Percentiles rank a stretch among this genome's conserved stretches.
Conservation (phyloP, 441 rosid species). For the Omphalea diandra region DNA sequence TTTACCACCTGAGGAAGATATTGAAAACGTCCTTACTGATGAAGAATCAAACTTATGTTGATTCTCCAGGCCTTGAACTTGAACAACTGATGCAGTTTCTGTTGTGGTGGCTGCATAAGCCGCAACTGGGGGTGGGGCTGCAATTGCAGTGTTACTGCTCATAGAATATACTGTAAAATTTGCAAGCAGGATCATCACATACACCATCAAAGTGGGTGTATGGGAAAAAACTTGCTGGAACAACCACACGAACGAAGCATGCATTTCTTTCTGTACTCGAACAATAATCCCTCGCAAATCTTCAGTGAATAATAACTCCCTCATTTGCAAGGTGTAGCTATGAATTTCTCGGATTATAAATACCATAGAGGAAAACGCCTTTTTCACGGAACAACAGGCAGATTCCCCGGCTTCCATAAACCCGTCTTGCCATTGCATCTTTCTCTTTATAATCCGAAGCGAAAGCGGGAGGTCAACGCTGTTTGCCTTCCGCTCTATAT, state of each 20-base stretch:
- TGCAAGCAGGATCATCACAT: conserved; percentile 81
- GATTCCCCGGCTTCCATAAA: conserved; percentile 58
- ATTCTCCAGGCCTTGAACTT: conserved; percentile 19
- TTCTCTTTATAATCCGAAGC: conserved; percentile 71
- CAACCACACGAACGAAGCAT: conserved; percentile 88
- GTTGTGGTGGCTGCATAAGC: conserved; percentile 27
- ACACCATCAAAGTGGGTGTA: conserved; percentile 86
- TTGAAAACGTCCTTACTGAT: conserved; percentile 35
- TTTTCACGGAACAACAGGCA: conserved; percentile 67
- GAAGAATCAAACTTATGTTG: conserved; percentile 44
- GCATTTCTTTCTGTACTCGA: conserved; percentile 73
- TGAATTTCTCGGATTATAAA: conserved; percentile 71
- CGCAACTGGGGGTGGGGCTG: conserved; percentile 33
- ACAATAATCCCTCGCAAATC: conserved; percentile 68
- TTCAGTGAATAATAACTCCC: conserved; percentile 61
- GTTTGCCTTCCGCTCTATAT: conserved; percentile 81
- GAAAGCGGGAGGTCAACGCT: conserved; percentile 73
- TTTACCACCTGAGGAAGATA: conserved; percentile 46
- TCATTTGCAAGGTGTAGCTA: conserved; percentile 67
- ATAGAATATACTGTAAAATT: conserved; percentile 79
- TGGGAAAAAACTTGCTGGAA: conserved; percentile 91
- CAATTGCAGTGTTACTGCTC: conserved; percentile 49
- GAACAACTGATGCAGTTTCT: conserved; percentile 30
- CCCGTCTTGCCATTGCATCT: conserved; percentile 64
- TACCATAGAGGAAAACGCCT: conserved; percentile 89